Base-by-base conservation (phyloP, 805 yeast species). In the Candida takata region DNA sequence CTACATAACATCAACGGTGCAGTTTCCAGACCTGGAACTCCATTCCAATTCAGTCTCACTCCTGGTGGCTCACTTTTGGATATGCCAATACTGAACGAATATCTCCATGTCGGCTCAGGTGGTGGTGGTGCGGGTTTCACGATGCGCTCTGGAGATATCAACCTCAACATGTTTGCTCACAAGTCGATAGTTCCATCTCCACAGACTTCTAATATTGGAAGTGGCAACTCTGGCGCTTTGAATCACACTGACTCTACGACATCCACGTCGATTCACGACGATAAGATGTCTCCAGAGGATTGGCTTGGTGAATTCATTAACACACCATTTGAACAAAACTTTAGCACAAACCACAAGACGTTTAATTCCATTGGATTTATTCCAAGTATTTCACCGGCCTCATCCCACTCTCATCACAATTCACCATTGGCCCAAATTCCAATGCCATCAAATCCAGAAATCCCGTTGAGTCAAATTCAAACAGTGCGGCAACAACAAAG, bases 261-360 rank as follows among this genome's bases (percentile, higher is more conserved):
- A 6, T 45, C 52, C 4, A 41, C 40, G 34, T 41, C 49, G 1
- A 41, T 42, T 14, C 48, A 43, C 23, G 50, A 50, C 26, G 47
- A 47, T 16, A 37, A 43, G 36, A 35, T 57, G 34, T 42, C 52
- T 3, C 56, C 61, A 8, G 74, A 71, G 20, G 79, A 75, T 40
- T 80, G 90, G 88, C 60, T 83, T 12, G 69, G 75, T 23, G 86
- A 80, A 43, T 79, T 83, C 46, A 73, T 82, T 33, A 75, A 67
- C 36, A 74, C 84, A 1, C 84, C 86, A 6, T 69, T 72, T 43
- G 83, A 78, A 31, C 66, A 70, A 23, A 71, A 74, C 36, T 72
- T 79, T 37, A 52, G 57, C 25, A 47, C 79, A 65, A 33, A 57
- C 49, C 24, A 69, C 1, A 49, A 51, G 32, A 41, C 75, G 46